Percentiles rank a stretch among this genome's conserved stretches.
Evolutionary conservation across 2,329 filamentous ascomycete genomes (phyloP).

Genomic region (Cordyceps tenuipes): DNA sequence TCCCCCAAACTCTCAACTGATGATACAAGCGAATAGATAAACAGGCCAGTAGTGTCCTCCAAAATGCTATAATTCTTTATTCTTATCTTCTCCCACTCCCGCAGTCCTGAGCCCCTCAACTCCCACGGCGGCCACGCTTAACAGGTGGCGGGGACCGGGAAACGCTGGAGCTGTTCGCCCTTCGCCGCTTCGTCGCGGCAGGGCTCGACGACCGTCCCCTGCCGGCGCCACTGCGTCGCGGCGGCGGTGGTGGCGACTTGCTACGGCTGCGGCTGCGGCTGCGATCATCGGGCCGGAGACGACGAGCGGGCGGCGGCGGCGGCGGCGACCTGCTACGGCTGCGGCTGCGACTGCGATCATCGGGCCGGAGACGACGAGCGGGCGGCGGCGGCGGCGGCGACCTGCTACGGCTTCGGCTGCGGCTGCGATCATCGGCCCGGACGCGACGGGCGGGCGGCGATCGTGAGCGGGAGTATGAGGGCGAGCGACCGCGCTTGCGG

Average conservation of each 20-base stretch:
- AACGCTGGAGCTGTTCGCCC: slow-evolving; percentile 21
- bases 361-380: too few species aligned
- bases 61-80: not conserved
- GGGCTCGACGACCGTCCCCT: slow-evolving; percentile 18
- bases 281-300: not conserved
- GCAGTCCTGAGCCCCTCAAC: slow-evolving; percentile 12
- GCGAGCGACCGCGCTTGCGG: slow-evolving; percentile 1
- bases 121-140: slow-evolving; percentile 24
- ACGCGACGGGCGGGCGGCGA: not conserved
- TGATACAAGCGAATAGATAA: slow-evolving; percentile 1
- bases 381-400: too few species aligned
- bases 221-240: not conserved
- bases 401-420: too few species aligned
- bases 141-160: slow-evolving; percentile 24
- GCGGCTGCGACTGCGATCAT: too few species aligned
- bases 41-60: not conserved
- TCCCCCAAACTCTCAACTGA: not conserved
- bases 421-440: too few species aligned
- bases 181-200: slow-evolving; percentile 15
- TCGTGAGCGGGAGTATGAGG: slow-evolving; percentile 6
- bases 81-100: not conserved
- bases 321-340: too few species aligned
- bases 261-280: slow-evolving; percentile 5
- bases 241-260: not conserved
- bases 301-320: not conserved